A percentile compares a stretch with the other conserved stretches of the same genome.
These are phyloP conservation scores for Penicillium janthinellum DNA, from an alignment of 2,329 filamentous ascomycete genomes.

Conservation along the genomic window DNA sequence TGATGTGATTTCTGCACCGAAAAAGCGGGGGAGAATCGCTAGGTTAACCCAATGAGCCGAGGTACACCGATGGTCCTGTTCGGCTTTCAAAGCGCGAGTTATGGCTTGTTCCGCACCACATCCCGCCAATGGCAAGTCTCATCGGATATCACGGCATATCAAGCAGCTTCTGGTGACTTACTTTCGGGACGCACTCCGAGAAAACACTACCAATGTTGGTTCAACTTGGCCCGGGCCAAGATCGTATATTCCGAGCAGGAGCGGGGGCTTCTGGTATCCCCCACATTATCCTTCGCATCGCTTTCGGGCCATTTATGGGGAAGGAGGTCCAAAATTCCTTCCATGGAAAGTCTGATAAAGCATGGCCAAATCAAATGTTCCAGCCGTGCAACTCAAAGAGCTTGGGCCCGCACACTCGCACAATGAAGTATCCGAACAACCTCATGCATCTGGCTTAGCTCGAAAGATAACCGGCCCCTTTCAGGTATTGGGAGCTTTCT, in stretches of 20 bases:
- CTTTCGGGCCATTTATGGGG: background rate
- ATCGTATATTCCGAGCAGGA: background rate
- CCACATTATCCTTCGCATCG: background rate
- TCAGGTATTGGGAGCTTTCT: slow-evolving; percentile 34
- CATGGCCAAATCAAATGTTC: background rate
- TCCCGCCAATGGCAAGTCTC: background rate
- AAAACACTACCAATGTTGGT: background rate
- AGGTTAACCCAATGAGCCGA: background rate
- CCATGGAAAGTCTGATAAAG: background rate
- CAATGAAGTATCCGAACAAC: background rate
- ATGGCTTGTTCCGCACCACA: background rate
- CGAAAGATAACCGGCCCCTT: background rate
- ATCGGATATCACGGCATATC: background rate
- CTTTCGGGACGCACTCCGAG: background rate
- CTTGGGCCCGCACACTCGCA: background rate
- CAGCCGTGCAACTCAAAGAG: background rate
- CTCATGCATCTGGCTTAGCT: background rate
- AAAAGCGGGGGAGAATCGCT: background rate
- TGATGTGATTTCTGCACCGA: background rate
- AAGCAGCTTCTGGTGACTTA: background rate
- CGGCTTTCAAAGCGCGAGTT: background rate
- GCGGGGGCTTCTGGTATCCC: background rate
- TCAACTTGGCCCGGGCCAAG: background rate
- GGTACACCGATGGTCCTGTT: background rate
- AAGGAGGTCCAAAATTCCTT: background rate